Evolutionary conservation across 768 basidiomycete species (phyloP), one percentile per base, ranked within the genome.

Genomic region (Saitozyma sp.): DNA sequence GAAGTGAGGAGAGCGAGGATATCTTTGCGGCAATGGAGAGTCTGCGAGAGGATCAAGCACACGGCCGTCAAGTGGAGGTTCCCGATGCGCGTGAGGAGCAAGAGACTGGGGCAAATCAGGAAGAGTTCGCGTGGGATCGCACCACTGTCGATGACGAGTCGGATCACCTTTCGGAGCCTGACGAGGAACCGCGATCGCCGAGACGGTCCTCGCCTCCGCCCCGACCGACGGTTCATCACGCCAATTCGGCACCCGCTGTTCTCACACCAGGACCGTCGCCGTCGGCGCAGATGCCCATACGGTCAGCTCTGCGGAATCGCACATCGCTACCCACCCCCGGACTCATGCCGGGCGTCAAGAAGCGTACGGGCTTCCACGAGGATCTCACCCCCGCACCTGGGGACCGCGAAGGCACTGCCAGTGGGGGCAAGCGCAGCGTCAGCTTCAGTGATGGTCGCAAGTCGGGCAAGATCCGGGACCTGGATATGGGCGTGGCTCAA

Each of bases 381-480:
- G 68, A 66, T 13, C 38, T 69, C n/a, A 69, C 71, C 11, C 71
- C 73, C 3, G 64, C 62, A 2, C 59, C 64, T 11, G 57, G 20
- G 10, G 61, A 20, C 16, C 45, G 61, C 5, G 41, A 37, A 8
- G 49, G 62, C n/a, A 53, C 29, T 60, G 61, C 52, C 10, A 67
- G 63, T 56, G 68, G 64, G 8, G 61, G 56, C 1, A 74, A 68
- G 43, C 61, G 80, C n/a, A 77, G 74, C 49, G 95, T 99, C 61
- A 95, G 92, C 78, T 99, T 99, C 81, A 96, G 93, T 29, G 96
- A 99, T 75, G 96, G 96, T 6, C 89, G 87, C 75, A 85, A 85
- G 63, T 88, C 89, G 40, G 94, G 95, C 2, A 92, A 90, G n/a
- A 96, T 96, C 51, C 82, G 82, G 57, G 91, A 88, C 4, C 78